Evolutionary conservation across 805 yeast species (phyloP).

Genomic region (Candida corydali): DNA sequence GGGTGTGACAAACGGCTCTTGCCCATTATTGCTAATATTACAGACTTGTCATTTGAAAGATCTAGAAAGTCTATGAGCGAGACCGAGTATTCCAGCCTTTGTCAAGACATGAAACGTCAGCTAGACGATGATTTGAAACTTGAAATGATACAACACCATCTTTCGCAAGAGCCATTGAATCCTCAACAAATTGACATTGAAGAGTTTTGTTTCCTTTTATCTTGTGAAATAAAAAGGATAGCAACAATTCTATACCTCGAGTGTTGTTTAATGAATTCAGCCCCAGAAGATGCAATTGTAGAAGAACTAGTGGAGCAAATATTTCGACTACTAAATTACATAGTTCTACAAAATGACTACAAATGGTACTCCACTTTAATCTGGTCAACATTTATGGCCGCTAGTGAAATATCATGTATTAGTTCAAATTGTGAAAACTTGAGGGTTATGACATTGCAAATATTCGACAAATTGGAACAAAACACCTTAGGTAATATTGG

Average conservation of each 20-base stretch:
- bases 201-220: slow-evolving; percentile 22
- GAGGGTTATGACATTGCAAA: slow-evolving; percentile 20
- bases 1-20: slow-evolving; percentile 25
- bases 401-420: slow-evolving; percentile 21
- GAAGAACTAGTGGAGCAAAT: slow-evolving; percentile 14
- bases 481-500: slow-evolving; percentile 25
- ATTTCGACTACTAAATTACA: slow-evolving; percentile 18
- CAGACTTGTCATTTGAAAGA: slow-evolving; percentile 29
- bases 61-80: slow-evolving; percentile 11
- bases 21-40: slow-evolving; percentile 24
- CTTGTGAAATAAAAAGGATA: slow-evolving; percentile 24
- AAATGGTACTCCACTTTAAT: slow-evolving; percentile 27
- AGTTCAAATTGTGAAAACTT: slow-evolving; percentile 22
- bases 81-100: slow-evolving; percentile 11
- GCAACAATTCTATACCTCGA: slow-evolving; percentile 21
- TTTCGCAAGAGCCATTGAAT: background rate
- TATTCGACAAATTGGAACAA: slow-evolving; percentile 21
- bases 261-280: slow-evolving; percentile 21
- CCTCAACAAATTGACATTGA: slow-evolving; percentile 11
- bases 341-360: slow-evolving; percentile 22
- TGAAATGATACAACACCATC: slow-evolving; percentile 11
- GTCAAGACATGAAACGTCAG: slow-evolving; percentile 14
- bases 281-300: slow-evolving; percentile 19
- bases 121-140: slow-evolving; percentile 13
- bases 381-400: slow-evolving; percentile 25